phyloP scores from a whole-genome alignment of 495 filamentous ascomycete species.

The Penicillium malachiteum region DNA sequence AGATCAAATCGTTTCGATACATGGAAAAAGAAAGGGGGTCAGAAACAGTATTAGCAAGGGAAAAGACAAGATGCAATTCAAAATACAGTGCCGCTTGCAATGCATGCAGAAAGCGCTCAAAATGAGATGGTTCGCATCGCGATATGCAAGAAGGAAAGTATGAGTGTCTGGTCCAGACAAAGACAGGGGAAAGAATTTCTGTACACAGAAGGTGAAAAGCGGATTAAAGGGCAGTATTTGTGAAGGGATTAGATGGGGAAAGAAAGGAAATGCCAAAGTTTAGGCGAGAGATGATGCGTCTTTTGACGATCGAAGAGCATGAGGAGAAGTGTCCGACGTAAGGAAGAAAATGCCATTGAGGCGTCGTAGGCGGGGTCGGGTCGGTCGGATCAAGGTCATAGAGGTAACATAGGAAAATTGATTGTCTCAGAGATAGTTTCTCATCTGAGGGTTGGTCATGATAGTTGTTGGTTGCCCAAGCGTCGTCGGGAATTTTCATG shows the following conservation, averaged over 20 bases:
- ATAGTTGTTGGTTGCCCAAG: slow-evolving; percentile 8
- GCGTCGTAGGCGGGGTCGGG: slow-evolving; percentile 7
- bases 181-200: slow-evolving; percentile 12
- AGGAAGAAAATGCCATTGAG: neutral
- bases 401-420: slow-evolving; percentile 6
- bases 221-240: slow-evolving; percentile 42
- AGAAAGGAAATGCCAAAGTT: slow-evolving; percentile 31
- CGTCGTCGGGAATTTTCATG: slow-evolving; percentile 18
- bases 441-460: slow-evolving; percentile 13
- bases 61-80: slow-evolving; percentile 13
- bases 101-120: slow-evolving; percentile 1
- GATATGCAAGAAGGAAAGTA: slow-evolving; percentile 23
- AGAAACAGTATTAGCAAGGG: slow-evolving; percentile 20
- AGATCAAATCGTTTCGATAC: neutral
- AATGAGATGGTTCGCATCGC: slow-evolving; percentile 20
- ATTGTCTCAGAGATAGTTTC: neutral
- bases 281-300: slow-evolving; percentile 4
- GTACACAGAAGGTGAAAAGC: slow-evolving; percentile 34
- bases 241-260: slow-evolving; percentile 22
- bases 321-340: neutral
- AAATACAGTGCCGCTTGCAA: slow-evolving; percentile 14
- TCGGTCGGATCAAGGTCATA: slow-evolving; percentile 5
- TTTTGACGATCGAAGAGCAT: neutral
- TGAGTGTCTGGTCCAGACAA: slow-evolving; percentile 14
- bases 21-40: slow-evolving; percentile 3